Evolutionary conservation across 352 stramenopile species (phyloP).

Genomic region (Globisporangium middletonii): DNA sequence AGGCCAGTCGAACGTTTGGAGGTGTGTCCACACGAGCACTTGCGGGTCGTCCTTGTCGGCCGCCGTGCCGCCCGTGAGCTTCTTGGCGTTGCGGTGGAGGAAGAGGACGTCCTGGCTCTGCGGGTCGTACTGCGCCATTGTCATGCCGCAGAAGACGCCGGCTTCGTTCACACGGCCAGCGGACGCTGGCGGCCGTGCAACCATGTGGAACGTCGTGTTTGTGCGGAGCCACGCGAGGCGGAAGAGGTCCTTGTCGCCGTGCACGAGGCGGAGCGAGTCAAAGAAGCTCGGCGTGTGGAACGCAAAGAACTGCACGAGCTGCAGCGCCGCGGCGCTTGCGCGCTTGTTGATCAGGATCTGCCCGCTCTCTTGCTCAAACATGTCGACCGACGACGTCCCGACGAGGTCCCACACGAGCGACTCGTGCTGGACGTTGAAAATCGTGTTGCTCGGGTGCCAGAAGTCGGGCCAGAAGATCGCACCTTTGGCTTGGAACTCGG

Average conservation of each 20-base stretch:
- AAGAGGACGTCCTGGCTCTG: slow-evolving; percentile 45
- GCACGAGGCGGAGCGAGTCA: slow-evolving; percentile 45
- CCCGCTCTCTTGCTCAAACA: slow-evolving; percentile 78
- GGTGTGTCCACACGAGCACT: slow-evolving; percentile 24
- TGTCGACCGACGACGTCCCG: slow-evolving; percentile 51
- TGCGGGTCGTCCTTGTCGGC: no score
- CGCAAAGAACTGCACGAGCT: slow-evolving; percentile 57
- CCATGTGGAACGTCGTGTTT: slow-evolving; percentile 51
- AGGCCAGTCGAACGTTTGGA: slow-evolving; percentile 39
- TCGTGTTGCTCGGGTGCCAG: slow-evolving; percentile 57
- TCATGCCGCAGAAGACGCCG: slow-evolving; percentile 55
- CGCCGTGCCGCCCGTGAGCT: slow-evolving; percentile 41
- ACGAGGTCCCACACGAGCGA: slow-evolving; percentile 65
- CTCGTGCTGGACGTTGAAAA: slow-evolving; percentile 67
- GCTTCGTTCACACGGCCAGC: slow-evolving; percentile 30
- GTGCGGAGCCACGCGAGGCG: slow-evolving; percentile 77
- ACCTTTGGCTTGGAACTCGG: slow-evolving; percentile 33
- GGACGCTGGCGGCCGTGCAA: slow-evolving; percentile 36
- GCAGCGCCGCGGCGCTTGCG: slow-evolving; percentile 27
- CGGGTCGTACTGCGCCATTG: slow-evolving; percentile 67
- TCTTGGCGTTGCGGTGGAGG: slow-evolving; percentile 67
- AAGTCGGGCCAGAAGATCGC: slow-evolving; percentile 83
- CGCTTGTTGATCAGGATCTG: slow-evolving; percentile 60
- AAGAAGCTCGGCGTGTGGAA: slow-evolving; percentile 57
- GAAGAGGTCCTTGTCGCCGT: slow-evolving; percentile 80